These are phyloP conservation scores for Camellia japonica DNA, from an alignment of 148 eudicot species.

Conservation along the genomic window DNA sequence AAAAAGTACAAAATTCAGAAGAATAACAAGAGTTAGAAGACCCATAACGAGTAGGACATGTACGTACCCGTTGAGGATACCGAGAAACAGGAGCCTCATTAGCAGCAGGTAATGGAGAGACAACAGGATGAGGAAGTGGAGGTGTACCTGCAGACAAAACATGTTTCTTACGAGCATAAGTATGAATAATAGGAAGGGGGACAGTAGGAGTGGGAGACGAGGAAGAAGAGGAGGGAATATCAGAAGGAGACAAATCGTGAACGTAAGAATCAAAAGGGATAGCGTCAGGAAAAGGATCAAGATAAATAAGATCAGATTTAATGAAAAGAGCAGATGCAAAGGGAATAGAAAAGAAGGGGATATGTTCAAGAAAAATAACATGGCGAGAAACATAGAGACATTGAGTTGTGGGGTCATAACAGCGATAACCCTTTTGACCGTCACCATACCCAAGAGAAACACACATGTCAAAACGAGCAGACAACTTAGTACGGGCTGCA, in stretches of 20 bases:
- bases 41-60: too few species aligned
- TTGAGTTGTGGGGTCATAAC: neutral
- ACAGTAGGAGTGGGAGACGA: neutral
- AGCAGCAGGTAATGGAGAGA: neutral
- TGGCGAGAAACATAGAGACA: neutral
- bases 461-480: neutral
- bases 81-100: neutral
- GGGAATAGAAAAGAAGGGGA: neutral
- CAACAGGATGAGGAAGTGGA: neutral
- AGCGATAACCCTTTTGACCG: too few species aligned
- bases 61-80: too few species aligned
- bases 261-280: neutral
- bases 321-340: neutral
- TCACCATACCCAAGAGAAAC: neutral
- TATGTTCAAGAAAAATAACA: neutral
- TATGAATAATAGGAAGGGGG: neutral
- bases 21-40: too few species aligned
- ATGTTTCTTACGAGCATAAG: neutral
- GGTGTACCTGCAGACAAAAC: neutral
- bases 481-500: neutral
- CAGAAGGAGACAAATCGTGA: neutral
- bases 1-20: too few species aligned
- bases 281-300: neutral
- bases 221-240: neutral
- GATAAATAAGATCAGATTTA: too few species aligned